phyloP scores from a whole-genome alignment of 352 stramenopile species.

The Phytophthora cryptogea region DNA sequence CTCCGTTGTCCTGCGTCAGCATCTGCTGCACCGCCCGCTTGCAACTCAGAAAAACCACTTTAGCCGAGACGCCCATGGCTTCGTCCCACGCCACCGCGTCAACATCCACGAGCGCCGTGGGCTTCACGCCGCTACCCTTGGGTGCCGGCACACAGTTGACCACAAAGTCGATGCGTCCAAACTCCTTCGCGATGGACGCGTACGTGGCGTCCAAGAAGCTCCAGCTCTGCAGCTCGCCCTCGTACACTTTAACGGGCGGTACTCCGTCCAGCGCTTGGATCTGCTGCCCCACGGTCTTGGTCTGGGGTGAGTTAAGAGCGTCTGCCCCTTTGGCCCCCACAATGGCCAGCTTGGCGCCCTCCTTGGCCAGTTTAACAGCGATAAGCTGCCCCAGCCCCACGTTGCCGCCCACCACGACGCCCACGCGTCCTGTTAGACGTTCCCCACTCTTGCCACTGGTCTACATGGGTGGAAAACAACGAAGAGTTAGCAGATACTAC shows the following conservation, averaged over 20 bases:
- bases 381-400: slow-evolving; percentile 65
- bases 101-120: slow-evolving; percentile 42
- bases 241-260: slow-evolving; percentile 36
- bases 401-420: slow-evolving; percentile 67
- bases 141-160: slow-evolving; percentile 63
- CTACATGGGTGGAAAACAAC: slow-evolving; percentile 25
- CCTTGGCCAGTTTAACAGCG: slow-evolving; percentile 59
- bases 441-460: slow-evolving; percentile 60
- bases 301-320: slow-evolving; percentile 16
- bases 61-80: slow-evolving; percentile 63
- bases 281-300: slow-evolving; percentile 48
- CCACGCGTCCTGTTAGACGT: slow-evolving; percentile 57
- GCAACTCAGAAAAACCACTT: slow-evolving; percentile 71
- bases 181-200: slow-evolving; percentile 40
- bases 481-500: slow-evolving; percentile 10
- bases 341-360: slow-evolving; percentile 61
- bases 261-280: slow-evolving; percentile 34
- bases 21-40: slow-evolving; percentile 70
- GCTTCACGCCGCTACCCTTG: slow-evolving; percentile 36
- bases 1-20: slow-evolving; percentile 57
- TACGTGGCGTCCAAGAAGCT: slow-evolving; percentile 58
- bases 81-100: slow-evolving; percentile 57
- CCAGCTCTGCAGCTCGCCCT: slow-evolving; percentile 56
- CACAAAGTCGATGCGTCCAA: slow-evolving; percentile 73
- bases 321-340: slow-evolving; percentile 39